phyloP scores from a whole-genome alignment of 2,329 filamentous ascomycete genomes.

The Nemania sp. region DNA sequence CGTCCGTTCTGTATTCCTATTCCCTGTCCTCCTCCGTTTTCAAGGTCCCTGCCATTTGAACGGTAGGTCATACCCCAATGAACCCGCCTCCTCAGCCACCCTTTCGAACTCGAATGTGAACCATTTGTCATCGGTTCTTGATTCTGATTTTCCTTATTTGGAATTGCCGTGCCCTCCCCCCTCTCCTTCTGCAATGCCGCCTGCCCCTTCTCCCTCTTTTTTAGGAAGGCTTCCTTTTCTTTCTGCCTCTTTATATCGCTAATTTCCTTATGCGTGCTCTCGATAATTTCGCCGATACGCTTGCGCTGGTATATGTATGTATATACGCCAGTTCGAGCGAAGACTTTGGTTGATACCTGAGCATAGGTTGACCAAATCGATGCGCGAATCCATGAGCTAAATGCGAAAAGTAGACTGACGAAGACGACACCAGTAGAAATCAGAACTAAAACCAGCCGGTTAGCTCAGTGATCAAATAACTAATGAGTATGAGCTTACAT shows the following conservation, averaged over 20 bases:
- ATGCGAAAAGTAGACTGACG: constrained; percentile 18
- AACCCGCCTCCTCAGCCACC: no score
- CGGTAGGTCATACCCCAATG: no score
- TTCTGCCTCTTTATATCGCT: background rate
- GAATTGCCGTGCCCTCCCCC: background rate
- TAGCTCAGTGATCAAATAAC: background rate
- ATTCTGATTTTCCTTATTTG: no score
- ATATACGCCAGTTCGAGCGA: constrained; percentile 2
- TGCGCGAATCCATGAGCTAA: constrained; percentile 8
- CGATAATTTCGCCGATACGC: background rate
- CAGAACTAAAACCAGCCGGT: background rate
- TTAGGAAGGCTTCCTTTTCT: background rate
- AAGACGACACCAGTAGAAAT: constrained; percentile 22
- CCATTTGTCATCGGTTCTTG: no score
- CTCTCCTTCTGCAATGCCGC: background rate
- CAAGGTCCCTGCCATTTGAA: no score
- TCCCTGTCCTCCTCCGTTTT: no score
- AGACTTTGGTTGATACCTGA: background rate
- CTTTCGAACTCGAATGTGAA: no score
- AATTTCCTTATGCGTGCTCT: background rate
- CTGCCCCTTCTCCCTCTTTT: background rate
- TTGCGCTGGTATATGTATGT: background rate
- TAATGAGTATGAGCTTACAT: constrained; percentile 28
- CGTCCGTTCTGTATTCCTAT: no score
- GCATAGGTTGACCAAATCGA: constrained; percentile 18